phyloP scores from a whole-genome alignment of 768 basidiomycete species.

The Russula compacta region DNA sequence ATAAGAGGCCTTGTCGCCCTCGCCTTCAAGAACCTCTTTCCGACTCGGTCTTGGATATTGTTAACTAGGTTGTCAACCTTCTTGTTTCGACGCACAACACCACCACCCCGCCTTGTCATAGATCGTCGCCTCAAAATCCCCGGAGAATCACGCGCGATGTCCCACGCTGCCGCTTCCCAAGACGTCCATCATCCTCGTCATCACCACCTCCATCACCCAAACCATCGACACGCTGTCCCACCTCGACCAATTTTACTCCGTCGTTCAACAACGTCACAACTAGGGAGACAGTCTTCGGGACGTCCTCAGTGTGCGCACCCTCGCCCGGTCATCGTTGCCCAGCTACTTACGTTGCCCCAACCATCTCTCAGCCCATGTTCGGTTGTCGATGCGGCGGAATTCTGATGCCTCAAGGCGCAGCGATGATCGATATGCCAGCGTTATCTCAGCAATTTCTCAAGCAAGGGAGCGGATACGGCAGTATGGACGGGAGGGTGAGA shows the following conservation, averaged over 20 bases:
- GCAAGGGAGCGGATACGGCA: conserved; percentile 4
- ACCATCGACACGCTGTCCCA: conserved; percentile 13
- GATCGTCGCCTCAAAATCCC: not conserved
- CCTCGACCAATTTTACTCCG: conserved; percentile 13
- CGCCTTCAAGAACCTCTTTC: not conserved
- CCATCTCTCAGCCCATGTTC: conserved; percentile 4
- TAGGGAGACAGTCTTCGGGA: not conserved
- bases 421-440: conserved; percentile 8
- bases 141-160: conserved; percentile 10
- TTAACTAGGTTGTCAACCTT: not conserved
- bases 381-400: conserved; percentile 7
- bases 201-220: conserved; percentile 7
- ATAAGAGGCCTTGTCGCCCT: not conserved
- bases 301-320: conserved; percentile 9
- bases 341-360: not conserved
- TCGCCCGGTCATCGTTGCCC: not conserved
- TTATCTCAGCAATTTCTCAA: conserved; percentile 4
- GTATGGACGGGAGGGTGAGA: not conserved
- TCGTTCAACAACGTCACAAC: not conserved
- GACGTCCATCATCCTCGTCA: not conserved
- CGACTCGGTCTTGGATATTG: not conserved
- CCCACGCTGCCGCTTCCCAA: conserved; percentile 6
- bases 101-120: not conserved
- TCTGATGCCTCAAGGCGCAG: conserved; percentile 3
- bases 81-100: not conserved